Evolutionary conservation across 208 protist genomes (phyloP), one percentile per base, ranked within the genome.

Genomic region (Zelonia costaricensis): DNA sequence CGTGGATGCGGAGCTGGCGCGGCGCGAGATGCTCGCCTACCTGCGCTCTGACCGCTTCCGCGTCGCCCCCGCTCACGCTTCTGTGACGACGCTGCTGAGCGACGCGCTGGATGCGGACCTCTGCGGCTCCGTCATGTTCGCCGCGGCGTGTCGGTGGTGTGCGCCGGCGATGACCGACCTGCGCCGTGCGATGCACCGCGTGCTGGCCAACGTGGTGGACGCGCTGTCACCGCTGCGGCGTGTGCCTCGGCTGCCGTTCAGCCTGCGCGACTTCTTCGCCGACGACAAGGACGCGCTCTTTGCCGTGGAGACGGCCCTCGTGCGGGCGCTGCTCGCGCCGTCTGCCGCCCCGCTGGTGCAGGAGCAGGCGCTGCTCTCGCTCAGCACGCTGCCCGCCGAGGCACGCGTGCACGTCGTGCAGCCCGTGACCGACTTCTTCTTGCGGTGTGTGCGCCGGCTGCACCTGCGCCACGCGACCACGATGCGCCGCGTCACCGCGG

Each of bases 351-450:
- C 67, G 9, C 18, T 31, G n/a, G 69, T 87, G 27, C 68, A 79
- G 57, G 82, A 92, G 59, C 79, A 83, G 59, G 76, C 75, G n/a
- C 68, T 88, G 31, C 30, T 85, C 10, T 78, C 86, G 7, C 52
- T 92, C 33, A 71, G 74, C 23, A 76, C 75, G 5, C 59, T 92
- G 35, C 86, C 86, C 0, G 42, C 62, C 3, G 71, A 76, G 51
- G 82, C 70, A 0, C 72, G 73, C n/a, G 64, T 46, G 44, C 86
- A 88, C 54, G 69, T 76, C 28, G 70, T 73, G 25, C 56, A 71
- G 27, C 76, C 82, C n/a, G 48, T 92, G 15, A 66, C 80, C 6
- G 82, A 92, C 44, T 85, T 82, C 45, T 67, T 84, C n/a, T 42
- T 72, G 30, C 38, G 59, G 10, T 54, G 3, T 39, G 43, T 57